A percentile compares a stretch with the other conserved stretches of the same genome.
These are phyloP conservation scores for Pyricularia pennisetigena DNA, from an alignment of 2,329 filamentous ascomycete species.

Conservation along the genomic window DNA sequence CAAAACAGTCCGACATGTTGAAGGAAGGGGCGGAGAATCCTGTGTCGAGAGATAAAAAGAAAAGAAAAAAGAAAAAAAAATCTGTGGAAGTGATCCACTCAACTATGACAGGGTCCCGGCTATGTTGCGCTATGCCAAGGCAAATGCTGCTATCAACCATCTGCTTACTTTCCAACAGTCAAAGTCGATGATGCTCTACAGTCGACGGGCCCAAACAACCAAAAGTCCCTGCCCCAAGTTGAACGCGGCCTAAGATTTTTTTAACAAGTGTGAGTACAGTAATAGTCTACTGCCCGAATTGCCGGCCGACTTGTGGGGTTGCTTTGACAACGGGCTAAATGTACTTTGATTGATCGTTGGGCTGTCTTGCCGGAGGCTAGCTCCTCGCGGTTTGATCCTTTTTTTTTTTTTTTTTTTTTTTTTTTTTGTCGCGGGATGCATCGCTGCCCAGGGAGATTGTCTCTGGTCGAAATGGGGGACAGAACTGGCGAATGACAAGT, in stretches of 20 bases:
- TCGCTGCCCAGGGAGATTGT: neutral
- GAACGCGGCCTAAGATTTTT: neutral
- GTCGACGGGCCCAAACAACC: neutral
- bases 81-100: neutral
- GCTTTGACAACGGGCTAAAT: neutral
- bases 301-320: neutral
- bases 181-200: neutral
- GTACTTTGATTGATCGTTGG: neutral
- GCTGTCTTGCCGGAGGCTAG: neutral
- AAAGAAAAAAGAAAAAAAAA: neutral
- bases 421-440: neutral
- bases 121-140: neutral
- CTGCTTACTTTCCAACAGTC: neutral
- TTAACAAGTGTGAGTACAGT: neutral
- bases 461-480: too few species aligned
- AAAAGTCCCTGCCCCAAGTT: neutral
- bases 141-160: neutral
- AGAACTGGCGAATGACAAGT: neutral
- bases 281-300: neutral
- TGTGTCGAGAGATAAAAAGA: neutral
- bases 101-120: neutral
- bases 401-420: too few species aligned
- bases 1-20: neutral
- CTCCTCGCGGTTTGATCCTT: neutral
- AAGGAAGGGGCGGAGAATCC: neutral